These are phyloP conservation scores for Malassezia sympodialis DNA, from an alignment of 1,284 basidiomycete species.

Conservation along the genomic window DNA sequence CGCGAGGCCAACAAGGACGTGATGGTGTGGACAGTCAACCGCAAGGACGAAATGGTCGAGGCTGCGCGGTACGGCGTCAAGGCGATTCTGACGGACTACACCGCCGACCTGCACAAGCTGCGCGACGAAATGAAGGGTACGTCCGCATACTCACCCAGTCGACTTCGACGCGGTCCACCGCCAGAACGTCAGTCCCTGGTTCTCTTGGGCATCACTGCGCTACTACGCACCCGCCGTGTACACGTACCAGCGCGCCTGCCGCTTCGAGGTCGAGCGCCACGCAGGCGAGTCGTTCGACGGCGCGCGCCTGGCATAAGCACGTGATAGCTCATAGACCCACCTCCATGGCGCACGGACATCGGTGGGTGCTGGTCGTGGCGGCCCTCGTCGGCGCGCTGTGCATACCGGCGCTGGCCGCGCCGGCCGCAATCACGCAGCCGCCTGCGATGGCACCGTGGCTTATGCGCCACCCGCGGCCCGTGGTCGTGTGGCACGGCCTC, in stretches of 20 bases:
- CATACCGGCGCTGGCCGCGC: too few species aligned
- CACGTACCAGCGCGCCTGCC: constrained; percentile 7
- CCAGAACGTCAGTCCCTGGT: constrained; percentile 5
- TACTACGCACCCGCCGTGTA: constrained; percentile 13
- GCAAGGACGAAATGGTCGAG: constrained; percentile 85
- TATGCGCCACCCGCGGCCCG: constrained; percentile 17
- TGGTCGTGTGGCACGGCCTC: constrained; percentile 92
- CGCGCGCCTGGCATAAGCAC: neutral
- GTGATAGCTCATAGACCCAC: neutral
- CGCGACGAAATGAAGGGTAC: constrained; percentile 55
- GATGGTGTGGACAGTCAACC: constrained; percentile 93
- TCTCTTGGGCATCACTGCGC: constrained; percentile 1
- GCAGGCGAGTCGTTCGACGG: constrained; percentile 1
- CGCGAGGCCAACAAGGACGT: constrained; percentile 69
- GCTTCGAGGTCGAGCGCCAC: constrained; percentile 4
- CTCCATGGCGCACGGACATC: neutral
- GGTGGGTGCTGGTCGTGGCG: neutral
- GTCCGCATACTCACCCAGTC: constrained; percentile 48
- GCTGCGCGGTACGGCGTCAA: constrained; percentile 81
- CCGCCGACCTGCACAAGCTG: constrained; percentile 65
- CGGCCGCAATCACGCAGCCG: too few species aligned
- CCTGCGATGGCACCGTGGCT: neutral
- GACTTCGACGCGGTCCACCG: constrained; percentile 3
- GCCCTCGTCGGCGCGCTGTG: neutral
- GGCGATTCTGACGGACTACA: constrained; percentile 77